A percentile compares a stretch with the other conserved stretches of the same genome.
These are phyloP conservation scores for Plasmodium vivax DNA, from an alignment of 169 alveolate genomes.

Conservation along the genomic window DNA sequence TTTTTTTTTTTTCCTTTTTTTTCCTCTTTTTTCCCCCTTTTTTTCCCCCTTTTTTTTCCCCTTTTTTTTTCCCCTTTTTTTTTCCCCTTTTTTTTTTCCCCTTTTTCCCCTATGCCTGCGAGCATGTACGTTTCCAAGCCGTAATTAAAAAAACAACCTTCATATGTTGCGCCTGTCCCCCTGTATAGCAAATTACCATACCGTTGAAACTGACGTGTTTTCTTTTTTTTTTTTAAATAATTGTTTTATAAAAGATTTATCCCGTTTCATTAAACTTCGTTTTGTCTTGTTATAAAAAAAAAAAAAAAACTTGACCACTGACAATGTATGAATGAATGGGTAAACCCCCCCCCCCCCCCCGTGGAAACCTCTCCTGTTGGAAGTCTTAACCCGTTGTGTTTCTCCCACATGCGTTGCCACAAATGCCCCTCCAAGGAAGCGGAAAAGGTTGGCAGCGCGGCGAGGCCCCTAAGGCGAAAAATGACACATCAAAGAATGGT, in stretches of 20 bases:
- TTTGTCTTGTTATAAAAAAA: neutral
- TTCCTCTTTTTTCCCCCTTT: too few relatives aligned
- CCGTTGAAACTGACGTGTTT: conserved; percentile 43
- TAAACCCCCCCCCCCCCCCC: neutral
- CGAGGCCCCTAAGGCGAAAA: neutral
- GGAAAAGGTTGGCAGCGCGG: neutral
- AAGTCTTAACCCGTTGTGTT: neutral
- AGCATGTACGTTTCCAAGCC: neutral
- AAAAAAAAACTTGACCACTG: neutral
- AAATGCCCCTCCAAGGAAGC: neutral
- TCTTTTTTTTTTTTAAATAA: neutral
- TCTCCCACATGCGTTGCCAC: neutral
- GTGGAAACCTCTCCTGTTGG: neutral
- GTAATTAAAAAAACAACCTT: neutral
- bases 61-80: neutral
- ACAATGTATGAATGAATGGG: neutral
- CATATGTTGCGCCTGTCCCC: neutral
- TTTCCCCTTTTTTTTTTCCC: neutral
- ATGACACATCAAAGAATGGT: neutral
- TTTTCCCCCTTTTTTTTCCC: too few relatives aligned
- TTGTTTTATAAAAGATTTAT: neutral
- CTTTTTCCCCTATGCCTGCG: neutral
- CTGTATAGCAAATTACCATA: neutral
- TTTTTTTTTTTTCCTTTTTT: too few relatives aligned
- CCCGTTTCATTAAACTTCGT: neutral